These are phyloP conservation scores for Saksenaea vasiformis DNA, from an alignment of 371 early-diverging fungal species.

Conservation along the genomic window DNA sequence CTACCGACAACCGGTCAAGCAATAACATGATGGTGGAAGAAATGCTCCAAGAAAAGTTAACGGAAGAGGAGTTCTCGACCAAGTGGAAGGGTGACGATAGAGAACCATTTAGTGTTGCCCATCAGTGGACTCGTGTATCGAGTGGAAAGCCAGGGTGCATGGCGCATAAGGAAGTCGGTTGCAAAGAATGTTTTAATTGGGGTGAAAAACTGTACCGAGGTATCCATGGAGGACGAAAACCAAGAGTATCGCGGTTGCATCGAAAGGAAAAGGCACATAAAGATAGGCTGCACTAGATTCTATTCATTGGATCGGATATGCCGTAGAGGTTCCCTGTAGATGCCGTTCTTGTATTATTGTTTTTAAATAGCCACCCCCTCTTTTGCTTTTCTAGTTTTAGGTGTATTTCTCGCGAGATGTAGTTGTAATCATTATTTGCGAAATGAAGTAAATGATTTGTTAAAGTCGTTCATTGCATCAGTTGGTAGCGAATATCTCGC, in stretches of 20 bases:
- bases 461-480: too few species aligned
- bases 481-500: too few species aligned
- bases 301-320: background rate
- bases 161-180: constrained; percentile 44
- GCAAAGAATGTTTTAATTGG: constrained; percentile 52
- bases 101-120: constrained; percentile 39
- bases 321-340: background rate
- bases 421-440: background rate
- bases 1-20: constrained; percentile 43
- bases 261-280: constrained; percentile 14
- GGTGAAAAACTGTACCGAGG: constrained; percentile 37
- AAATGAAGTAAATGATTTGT: background rate
- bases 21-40: constrained; percentile 49
- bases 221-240: constrained; percentile 37
- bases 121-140: constrained; percentile 40
- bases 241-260: constrained; percentile 29
- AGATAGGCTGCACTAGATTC: constrained; percentile 2
- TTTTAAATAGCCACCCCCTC: background rate
- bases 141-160: constrained; percentile 50
- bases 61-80: constrained; percentile 33
- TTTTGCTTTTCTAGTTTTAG: background rate
- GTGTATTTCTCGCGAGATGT: background rate
- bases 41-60: constrained; percentile 36
- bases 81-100: constrained; percentile 57
- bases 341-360: background rate